Conservation (phyloP, 192 early-diverging fungal species). For the Pilobolus umbonatus region DNA sequence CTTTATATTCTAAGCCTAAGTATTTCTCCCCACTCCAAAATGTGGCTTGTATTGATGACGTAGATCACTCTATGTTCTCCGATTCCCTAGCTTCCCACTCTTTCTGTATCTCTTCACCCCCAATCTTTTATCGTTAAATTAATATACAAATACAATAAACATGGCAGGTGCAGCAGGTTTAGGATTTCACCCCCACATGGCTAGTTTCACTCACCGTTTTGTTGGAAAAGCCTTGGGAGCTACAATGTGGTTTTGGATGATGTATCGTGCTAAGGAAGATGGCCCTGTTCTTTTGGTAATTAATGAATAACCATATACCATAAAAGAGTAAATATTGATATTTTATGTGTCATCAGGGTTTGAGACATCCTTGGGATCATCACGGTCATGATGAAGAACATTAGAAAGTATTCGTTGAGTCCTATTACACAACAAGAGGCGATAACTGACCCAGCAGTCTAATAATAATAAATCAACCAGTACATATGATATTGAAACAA, state of each 20-base stretch:
- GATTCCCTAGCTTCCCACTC: no score
- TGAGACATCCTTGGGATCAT: conserved; percentile 67
- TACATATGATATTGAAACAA: not conserved
- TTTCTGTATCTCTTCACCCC: no score
- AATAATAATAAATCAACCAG: not conserved
- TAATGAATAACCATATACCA: not conserved
- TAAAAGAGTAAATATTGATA: not conserved
- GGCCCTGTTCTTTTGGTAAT: conserved; percentile 64
- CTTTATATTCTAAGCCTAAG: no score
- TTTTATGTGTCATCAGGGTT: conserved; percentile 41
- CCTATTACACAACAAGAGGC: not conserved
- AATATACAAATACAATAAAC: conserved; percentile 21
- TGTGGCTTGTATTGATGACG: no score
- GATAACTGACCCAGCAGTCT: no score
- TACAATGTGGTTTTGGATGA: conserved; percentile 81
- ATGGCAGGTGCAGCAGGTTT: conserved; percentile 40
- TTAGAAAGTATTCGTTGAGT: not conserved
- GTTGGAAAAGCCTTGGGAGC: conserved; percentile 62
- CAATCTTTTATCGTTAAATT: no score
- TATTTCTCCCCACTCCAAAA: no score
- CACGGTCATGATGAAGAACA: conserved; percentile 41
- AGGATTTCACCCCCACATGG: conserved; percentile 48
- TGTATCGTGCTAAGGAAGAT: conserved; percentile 77
- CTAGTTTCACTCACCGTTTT: conserved; percentile 48
- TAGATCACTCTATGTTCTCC: no score